Evolutionary conservation across 441 rosid genomes (phyloP).

Genomic region (Arabidopsis hybrid): DNA sequence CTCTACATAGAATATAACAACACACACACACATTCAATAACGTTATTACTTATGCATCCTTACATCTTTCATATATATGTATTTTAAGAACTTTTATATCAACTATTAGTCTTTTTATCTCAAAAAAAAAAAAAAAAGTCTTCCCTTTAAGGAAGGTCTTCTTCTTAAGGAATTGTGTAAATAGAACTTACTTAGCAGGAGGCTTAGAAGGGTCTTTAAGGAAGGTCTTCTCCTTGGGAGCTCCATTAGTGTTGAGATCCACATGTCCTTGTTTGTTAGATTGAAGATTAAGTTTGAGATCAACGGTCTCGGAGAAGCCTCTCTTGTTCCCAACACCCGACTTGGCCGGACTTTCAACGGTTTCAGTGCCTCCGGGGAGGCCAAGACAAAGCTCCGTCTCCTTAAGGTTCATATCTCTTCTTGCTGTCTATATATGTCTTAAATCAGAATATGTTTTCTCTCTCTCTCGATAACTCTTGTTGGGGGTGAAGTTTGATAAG

Average conservation of each 20-base stretch:
- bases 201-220: slow-evolving; percentile 53
- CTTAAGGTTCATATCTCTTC: slow-evolving; percentile 55
- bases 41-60: slow-evolving; percentile 1
- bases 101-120: too few species aligned
- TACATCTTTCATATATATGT: neutral
- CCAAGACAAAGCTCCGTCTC: slow-evolving; percentile 91
- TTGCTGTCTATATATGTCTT: neutral
- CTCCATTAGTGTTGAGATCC: slow-evolving; percentile 49
- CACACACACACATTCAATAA: neutral
- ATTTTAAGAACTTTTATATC: neutral
- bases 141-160: too few species aligned
- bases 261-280: slow-evolving; percentile 47
- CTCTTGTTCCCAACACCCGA: slow-evolving; percentile 65
- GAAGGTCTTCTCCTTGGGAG: slow-evolving; percentile 42
- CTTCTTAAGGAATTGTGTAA: too few species aligned
- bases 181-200: slow-evolving; percentile 68
- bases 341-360: slow-evolving; percentile 48
- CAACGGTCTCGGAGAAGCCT: slow-evolving; percentile 83
- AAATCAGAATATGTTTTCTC: neutral
- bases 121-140: too few species aligned
- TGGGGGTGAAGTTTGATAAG: slow-evolving; percentile 21
- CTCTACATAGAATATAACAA: slow-evolving; percentile 52
- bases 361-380: slow-evolving; percentile 58
- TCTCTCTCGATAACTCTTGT: neutral
- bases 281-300: slow-evolving; percentile 78